phyloP scores from a whole-genome alignment of 305 asterid species.

The Fraxinus latifolia region DNA sequence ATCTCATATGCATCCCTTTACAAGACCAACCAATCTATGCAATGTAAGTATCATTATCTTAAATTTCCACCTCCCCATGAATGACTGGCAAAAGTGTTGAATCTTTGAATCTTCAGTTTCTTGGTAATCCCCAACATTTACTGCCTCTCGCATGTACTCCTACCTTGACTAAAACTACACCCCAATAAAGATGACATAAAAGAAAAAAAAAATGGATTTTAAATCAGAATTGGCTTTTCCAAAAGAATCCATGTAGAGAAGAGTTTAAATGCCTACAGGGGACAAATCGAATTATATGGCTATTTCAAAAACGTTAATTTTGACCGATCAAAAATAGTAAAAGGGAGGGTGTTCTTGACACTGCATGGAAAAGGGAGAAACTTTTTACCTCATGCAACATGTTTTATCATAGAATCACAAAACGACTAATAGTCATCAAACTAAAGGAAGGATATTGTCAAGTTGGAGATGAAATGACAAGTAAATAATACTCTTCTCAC shows the following conservation, averaged over 20 bases:
- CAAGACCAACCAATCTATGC: background rate
- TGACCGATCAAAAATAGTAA: background rate
- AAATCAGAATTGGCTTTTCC: background rate
- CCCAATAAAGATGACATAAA: background rate
- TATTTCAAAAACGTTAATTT: background rate
- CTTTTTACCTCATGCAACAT: background rate
- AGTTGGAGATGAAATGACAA: conserved; percentile 1
- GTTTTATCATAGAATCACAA: background rate
- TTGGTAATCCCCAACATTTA: background rate
- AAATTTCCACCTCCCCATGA: background rate
- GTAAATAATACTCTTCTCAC: conserved; percentile 28
- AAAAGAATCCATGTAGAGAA: background rate
- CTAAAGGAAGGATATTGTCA: background rate
- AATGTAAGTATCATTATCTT: background rate
- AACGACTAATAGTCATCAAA: background rate
- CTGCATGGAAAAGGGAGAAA: background rate
- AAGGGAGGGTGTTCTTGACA: background rate
- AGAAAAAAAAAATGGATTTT: background rate
- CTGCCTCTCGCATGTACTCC: background rate
- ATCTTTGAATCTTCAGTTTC: background rate
- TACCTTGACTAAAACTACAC: background rate
- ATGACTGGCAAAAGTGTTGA: background rate
- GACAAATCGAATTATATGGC: background rate
- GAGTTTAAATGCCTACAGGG: background rate
- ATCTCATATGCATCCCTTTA: background rate